Percentiles rank a stretch among this genome's conserved stretches.
phyloP scores from a whole-genome alignment of 345 rosid genomes.

The Cochlearia excelsa region DNA sequence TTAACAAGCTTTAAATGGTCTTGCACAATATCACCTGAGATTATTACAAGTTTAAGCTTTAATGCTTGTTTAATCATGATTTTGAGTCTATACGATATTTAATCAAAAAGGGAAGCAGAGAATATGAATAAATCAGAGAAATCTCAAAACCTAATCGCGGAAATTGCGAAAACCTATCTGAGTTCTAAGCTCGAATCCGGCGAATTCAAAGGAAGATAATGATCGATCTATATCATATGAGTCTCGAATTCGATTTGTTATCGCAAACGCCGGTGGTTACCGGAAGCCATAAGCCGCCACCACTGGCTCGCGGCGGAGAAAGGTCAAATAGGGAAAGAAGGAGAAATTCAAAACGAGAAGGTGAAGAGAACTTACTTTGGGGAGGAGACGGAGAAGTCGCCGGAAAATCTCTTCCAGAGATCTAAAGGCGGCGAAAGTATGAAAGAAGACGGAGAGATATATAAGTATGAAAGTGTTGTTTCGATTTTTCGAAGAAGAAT shows the following conservation, averaged over 20 bases:
- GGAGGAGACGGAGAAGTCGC: not conserved
- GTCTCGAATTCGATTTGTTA: not conserved
- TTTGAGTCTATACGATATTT: not conserved
- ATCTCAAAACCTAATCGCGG: conserved; percentile 9
- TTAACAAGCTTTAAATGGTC: not conserved
- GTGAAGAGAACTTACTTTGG: conserved; percentile 24
- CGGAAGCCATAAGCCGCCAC: not conserved
- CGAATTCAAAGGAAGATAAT: conserved; percentile 1
- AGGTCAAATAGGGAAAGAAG: not conserved
- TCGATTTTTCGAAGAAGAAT: conserved; percentile 8
- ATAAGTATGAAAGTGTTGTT: not conserved
- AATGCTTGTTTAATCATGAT: no score
- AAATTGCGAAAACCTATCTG: conserved; percentile 1
- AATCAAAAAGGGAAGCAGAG: not conserved
- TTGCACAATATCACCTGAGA: conserved; percentile 29
- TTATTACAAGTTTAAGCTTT: not conserved
- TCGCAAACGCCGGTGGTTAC: not conserved
- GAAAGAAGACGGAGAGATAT: not conserved
- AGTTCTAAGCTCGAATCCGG: conserved; percentile 12
- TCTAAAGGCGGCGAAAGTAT: conserved; percentile 23
- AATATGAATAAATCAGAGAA: not conserved
- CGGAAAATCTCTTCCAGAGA: conserved; percentile 27
- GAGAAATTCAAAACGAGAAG: not conserved
- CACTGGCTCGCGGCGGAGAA: conserved; percentile 9
- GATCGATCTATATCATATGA: not conserved